These are phyloP conservation scores for Linnemannia schmuckeri DNA, from an alignment of 192 early-diverging fungal species.

Conservation along the genomic window DNA sequence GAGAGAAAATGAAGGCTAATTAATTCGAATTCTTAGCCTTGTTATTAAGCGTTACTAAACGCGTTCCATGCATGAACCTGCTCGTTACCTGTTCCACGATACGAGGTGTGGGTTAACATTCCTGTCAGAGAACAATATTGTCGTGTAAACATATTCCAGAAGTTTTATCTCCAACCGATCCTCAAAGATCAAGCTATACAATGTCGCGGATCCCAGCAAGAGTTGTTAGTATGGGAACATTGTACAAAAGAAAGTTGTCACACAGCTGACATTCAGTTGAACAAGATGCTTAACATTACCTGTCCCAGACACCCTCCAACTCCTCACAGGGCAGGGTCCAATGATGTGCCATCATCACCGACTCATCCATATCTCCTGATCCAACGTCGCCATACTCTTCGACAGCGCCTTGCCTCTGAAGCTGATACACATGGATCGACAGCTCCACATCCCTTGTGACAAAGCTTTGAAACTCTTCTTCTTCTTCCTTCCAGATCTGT, in stretches of 20 bases:
- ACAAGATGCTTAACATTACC: conserved; percentile 22
- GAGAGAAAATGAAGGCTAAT: not conserved
- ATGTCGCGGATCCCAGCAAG: not conserved
- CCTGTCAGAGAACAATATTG: conserved; percentile 72
- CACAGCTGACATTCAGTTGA: not conserved
- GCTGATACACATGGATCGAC: conserved; percentile 60
- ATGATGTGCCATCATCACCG: conserved; percentile 64
- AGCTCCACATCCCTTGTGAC: conserved; percentile 25
- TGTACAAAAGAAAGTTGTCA: not conserved
- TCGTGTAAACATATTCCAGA: conserved; percentile 73
- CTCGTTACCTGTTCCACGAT: conserved; percentile 64
- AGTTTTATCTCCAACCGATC: conserved; percentile 64
- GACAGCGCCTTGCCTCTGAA: conserved; percentile 58
- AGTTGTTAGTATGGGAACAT: not conserved
- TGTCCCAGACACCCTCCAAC: conserved; percentile 67
- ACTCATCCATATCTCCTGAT: conserved; percentile 42
- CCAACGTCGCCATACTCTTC: conserved; percentile 58
- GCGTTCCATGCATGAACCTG: no score
- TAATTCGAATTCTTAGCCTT: not conserved
- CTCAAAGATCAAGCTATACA: conserved; percentile 68
- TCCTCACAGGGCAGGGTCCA: conserved; percentile 61
- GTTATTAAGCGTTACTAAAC: not conserved
- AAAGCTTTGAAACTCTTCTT: not conserved
- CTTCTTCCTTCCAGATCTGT: not conserved
- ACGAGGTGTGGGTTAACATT: conserved; percentile 68